Evolutionary conservation across 2,329 filamentous ascomycete species (phyloP), one percentile per base, ranked within the genome.

Genomic region (Ascochyta fabae): DNA sequence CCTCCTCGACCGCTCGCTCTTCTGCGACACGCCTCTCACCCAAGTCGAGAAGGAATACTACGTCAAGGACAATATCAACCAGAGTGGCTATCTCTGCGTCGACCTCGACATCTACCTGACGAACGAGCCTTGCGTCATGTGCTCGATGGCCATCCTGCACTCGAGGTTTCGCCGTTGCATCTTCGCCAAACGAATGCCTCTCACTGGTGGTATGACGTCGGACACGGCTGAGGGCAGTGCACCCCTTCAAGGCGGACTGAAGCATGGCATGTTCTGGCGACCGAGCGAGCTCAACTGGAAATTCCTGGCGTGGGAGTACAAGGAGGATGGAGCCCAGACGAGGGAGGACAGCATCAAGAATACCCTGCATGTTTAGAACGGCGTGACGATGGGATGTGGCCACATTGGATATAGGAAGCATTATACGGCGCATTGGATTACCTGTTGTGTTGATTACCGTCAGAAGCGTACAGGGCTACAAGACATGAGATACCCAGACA

Each of bases 111-210:
- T 99, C 53, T 98, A 97, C 78, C 82, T 96, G 58, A 96, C 93
- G 2, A 93, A 98, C 71, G 95, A 99, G 77, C 95, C 95, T 5
- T 99, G 95, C 73, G 85, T 96, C 57, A 96, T 96, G 85, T 99
- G 95, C 77, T 92, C 90, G 33, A 98, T 98, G 95, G 95, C 91
- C 1, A 89, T 98, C 65, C 82, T 98, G 22, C 93, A 98, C 73
- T 97, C 94, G 8, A 86, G 95, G 46, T 96, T 99, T 83, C 88
- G 91, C 40, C 88, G 89, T 48, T 90, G 93, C 47, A 84, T 96
- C 35, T 96, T 96, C 76, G 86, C 86, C 60, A 83, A 87, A 59
- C 85, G 90, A 51, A 95, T 96, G 89, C 84, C 85, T 42, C 79
- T 86, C 60, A 96, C 90, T 12, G 94, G 94, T 45, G 93, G 91